phyloP scores from a whole-genome alignment of 139 green algal species.

The Eudorina sp. region DNA sequence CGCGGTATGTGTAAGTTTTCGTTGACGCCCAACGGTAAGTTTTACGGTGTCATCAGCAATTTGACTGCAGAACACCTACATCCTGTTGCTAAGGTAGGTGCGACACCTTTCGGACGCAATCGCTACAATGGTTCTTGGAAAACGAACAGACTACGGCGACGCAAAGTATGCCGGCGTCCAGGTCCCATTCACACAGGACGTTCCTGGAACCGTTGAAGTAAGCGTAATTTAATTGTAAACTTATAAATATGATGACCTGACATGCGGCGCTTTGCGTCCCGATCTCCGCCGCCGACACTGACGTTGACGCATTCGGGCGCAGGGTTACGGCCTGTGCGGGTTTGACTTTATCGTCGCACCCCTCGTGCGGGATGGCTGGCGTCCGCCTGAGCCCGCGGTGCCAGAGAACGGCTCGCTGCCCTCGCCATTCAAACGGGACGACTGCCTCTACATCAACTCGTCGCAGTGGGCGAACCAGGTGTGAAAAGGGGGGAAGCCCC shows the following conservation, averaged over 20 bases:
- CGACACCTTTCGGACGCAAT: too few relatives aligned
- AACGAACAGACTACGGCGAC: slow-evolving; percentile 89
- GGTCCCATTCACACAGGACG: slow-evolving; percentile 69
- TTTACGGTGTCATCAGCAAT: too few relatives aligned
- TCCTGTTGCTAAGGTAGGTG: neutral
- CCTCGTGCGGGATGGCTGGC: slow-evolving; percentile 72
- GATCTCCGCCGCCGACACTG: slow-evolving; percentile 5
- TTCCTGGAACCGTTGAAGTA: slow-evolving; percentile 77
- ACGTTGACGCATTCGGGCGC: neutral
- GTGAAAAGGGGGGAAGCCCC: neutral
- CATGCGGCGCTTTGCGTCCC: neutral
- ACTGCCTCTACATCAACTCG: slow-evolving; percentile 82
- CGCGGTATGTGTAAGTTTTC: too few relatives aligned
- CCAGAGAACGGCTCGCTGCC: slow-evolving; percentile 30
- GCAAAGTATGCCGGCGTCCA: slow-evolving; percentile 88
- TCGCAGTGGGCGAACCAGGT: slow-evolving; percentile 53
- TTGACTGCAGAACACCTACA: too few relatives aligned
- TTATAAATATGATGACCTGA: neutral
- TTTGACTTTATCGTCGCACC: slow-evolving; percentile 95
- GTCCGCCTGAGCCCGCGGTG: slow-evolving; percentile 46
- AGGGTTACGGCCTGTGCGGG: slow-evolving; percentile 68
- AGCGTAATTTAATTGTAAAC: neutral
- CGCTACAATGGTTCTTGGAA: slow-evolving; percentile 91
- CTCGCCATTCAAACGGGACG: slow-evolving; percentile 72
- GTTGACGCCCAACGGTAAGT: too few relatives aligned